A percentile compares a stretch with the other conserved stretches of the same genome.
These are phyloP conservation scores for Thalassiosira allenii DNA, from an alignment of 352 stramenopile species.

Conservation along the genomic window DNA sequence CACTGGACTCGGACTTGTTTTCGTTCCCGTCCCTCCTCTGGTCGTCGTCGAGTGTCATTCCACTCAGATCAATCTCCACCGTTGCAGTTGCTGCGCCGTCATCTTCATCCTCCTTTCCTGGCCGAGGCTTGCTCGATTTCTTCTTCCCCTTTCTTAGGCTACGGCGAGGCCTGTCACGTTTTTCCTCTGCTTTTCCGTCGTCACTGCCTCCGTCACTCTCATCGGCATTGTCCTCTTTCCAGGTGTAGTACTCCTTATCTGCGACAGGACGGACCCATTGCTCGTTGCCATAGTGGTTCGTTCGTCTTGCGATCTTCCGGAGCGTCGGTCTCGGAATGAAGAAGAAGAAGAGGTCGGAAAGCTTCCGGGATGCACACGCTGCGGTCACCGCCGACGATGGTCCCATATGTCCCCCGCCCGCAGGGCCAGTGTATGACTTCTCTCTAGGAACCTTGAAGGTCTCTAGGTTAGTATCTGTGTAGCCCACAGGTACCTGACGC, in stretches of 20 bases:
- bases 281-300: conserved; percentile 23
- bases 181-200: too few species aligned
- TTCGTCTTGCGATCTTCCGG: neutral
- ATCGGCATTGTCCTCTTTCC: conserved; percentile 1
- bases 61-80: too few species aligned
- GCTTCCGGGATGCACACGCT: neutral
- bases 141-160: too few species aligned
- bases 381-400: neutral
- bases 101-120: too few species aligned
- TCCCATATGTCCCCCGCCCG: conserved; percentile 2
- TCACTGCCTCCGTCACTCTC: too few species aligned
- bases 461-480: neutral
- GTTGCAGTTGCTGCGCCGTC: too few species aligned
- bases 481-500: neutral
- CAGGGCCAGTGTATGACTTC: conserved; percentile 14
- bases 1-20: too few species aligned
- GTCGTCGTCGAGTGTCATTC: too few species aligned
- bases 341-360: conserved; percentile 15
- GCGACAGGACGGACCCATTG: conserved; percentile 6
- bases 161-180: too few species aligned
- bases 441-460: neutral
- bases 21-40: too few species aligned
- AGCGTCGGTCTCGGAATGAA: neutral
- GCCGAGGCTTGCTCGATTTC: too few species aligned
- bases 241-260: neutral